These are phyloP conservation scores for Hypomontagnella monticulosa DNA, from an alignment of 495 filamentous ascomycete species.

Conservation along the genomic window DNA sequence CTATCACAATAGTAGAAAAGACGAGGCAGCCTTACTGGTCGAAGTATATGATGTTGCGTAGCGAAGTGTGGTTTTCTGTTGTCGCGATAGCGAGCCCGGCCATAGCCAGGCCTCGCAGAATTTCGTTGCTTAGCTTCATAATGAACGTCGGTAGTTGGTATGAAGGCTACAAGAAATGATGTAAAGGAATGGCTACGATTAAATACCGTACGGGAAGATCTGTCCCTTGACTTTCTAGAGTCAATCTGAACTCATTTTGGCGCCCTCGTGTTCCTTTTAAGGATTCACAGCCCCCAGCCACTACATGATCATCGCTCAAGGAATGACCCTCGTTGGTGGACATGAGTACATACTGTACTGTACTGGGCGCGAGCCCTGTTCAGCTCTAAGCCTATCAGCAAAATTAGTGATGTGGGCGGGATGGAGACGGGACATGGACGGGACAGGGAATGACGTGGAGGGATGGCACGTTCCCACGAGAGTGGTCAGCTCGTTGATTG, in stretches of 20 bases:
- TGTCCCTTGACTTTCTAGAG: neutral
- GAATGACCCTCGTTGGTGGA: neutral
- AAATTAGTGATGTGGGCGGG: constrained; percentile 11
- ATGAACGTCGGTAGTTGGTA: constrained; percentile 10
- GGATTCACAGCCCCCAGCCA: constrained; percentile 10
- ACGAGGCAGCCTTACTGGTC: constrained; percentile 25
- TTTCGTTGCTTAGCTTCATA: constrained; percentile 20
- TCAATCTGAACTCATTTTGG: constrained; percentile 3
- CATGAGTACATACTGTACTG: neutral
- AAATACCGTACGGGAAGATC: neutral
- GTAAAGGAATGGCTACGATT: constrained; percentile 1
- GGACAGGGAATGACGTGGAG: constrained; percentile 21
- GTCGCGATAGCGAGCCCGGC: constrained; percentile 47
- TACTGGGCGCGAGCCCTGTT: neutral
- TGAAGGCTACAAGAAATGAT: neutral
- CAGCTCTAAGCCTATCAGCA: neutral
- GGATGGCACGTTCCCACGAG: constrained; percentile 8
- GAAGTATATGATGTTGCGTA: constrained; percentile 33
- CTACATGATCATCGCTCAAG: neutral
- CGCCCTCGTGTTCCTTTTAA: constrained; percentile 15
- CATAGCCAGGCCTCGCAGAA: constrained; percentile 22
- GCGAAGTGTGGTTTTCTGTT: neutral
- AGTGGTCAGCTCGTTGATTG: constrained; percentile 13
- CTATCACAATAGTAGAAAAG: neutral
- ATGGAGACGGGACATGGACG: neutral